Base-by-base conservation (phyloP, 352 stramenopile species). In the Achlya hypogyna region DNA sequence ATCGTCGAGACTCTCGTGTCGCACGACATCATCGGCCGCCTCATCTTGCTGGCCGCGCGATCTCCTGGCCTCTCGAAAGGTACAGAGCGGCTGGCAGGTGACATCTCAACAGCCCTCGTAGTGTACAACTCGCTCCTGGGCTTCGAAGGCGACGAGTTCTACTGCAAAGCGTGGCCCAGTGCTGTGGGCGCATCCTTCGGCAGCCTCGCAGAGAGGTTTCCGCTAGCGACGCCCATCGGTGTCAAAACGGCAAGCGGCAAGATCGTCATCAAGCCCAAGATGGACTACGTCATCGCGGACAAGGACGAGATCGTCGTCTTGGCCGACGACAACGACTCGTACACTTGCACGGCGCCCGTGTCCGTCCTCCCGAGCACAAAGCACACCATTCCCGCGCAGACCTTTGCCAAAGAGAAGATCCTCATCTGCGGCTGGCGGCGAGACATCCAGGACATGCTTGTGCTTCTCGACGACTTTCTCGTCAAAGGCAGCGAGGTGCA, bases 91-190 rank as follows among this genome's bases (percentile, higher is more conserved):
- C 6, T 45, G n/a, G n/a, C n/a, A n/a, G n/a, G n/a, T n/a, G n/a
- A n/a, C n/a, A 45, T 45, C 14, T 45, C 38, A 59, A 23, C 20
- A 40, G 34, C 16, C 2, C 29, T 31, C 4, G 5, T 31, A 64
- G 54, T 64, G 18, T 64, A 64, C 54, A 64, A 49, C 18, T 71
- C 75, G 28, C 53, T 90, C n/a, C 77, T 96, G 6, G 88, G 86
- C 1, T 94, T 96, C 58, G 86, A 95, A 56, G 86, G 87, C 29
- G 86, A 85, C 60, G 88, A 96, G 43, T 96, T 96, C 42, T 96
- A 96, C 72, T 82, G 90, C 59, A 88, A 93, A 58, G 81, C 80
- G 28, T 95, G 85, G 83, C 84, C 88, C 0, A 82, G 89, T 47
- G 91, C 89, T 42, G 69, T 76, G 12, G 86, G 83, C 12, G 72